phyloP scores from a whole-genome alignment of 495 filamentous ascomycete species.

The Coniosporium apollinis region DNA sequence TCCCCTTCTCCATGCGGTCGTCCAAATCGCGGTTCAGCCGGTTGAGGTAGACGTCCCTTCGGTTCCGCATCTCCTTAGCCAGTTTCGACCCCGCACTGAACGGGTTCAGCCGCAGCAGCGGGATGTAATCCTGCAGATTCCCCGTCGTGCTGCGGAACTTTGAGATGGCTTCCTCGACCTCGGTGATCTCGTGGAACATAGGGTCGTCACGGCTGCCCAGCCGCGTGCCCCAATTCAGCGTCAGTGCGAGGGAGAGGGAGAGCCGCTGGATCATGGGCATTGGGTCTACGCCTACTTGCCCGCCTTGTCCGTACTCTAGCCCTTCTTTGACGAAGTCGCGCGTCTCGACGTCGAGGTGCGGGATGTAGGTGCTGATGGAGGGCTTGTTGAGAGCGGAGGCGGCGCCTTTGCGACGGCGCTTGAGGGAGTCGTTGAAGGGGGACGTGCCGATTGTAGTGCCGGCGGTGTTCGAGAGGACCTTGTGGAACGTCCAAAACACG shows the following conservation, averaged over 20 bases:
- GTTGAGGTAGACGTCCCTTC: conserved; percentile 42
- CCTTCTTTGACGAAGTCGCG: conserved; percentile 42
- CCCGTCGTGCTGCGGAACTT: conserved; percentile 42
- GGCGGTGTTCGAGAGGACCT: conserved; percentile 43
- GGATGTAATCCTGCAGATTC: conserved; percentile 49
- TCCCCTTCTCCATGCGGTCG: conserved; percentile 40
- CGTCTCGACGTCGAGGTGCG: conserved; percentile 43
- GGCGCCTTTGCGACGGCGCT: conserved; percentile 44
- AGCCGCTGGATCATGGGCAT: conserved; percentile 45
- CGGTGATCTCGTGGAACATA: conserved; percentile 44
- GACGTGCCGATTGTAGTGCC: conserved; percentile 52
- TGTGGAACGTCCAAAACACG: conserved; percentile 49
- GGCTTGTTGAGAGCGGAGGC: conserved; percentile 46
- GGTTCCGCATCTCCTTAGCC: conserved; percentile 39
- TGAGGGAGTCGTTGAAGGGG: conserved; percentile 45
- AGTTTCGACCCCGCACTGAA: conserved; percentile 32
- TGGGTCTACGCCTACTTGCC: conserved; percentile 37
- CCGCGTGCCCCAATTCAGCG: conserved; percentile 46
- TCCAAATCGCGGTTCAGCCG: conserved; percentile 35
- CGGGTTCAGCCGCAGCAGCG: conserved; percentile 40
- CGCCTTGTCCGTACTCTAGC: conserved; percentile 34
- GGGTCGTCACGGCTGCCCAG: conserved; percentile 38
- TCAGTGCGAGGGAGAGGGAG: conserved; percentile 38
- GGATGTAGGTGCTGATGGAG: conserved; percentile 40
- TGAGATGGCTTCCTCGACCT: conserved; percentile 44